Percentiles rank a stretch among this genome's conserved stretches.
phyloP scores from a whole-genome alignment of 495 filamentous ascomycete species.

The Tuber calosporum region DNA sequence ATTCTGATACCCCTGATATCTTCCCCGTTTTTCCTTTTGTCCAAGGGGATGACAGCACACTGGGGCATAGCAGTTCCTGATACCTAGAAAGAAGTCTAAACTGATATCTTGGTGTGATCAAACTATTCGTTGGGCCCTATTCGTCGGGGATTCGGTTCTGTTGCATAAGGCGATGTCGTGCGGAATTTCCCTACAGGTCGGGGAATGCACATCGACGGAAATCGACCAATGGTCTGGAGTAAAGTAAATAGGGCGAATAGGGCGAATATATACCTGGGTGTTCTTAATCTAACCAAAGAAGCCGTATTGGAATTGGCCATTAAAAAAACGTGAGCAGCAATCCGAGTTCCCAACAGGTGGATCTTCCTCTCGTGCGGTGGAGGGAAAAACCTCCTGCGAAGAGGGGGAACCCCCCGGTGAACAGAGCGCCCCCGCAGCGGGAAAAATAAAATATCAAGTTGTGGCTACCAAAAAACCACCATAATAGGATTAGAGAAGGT shows the following conservation, averaged over 20 bases:
- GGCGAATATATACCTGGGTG: constrained; percentile 1
- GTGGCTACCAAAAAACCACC: background rate
- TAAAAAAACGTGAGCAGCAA: background rate
- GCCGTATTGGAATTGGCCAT: background rate
- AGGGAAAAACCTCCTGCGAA: background rate
- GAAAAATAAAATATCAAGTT: background rate
- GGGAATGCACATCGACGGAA: background rate
- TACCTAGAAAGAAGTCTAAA: background rate
- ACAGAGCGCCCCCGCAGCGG: background rate
- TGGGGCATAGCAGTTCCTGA: background rate
- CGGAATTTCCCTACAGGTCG: background rate
- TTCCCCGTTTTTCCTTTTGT: background rate
- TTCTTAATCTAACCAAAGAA: background rate
- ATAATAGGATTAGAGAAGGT: background rate
- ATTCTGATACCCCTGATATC: background rate
- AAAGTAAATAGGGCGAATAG: background rate
- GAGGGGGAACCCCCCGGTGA: background rate
- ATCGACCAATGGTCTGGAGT: constrained; percentile 4
- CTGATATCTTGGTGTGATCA: background rate
- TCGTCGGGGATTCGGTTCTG: background rate
- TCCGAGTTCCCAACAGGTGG: background rate
- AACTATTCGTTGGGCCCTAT: background rate
- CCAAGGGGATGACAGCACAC: background rate
- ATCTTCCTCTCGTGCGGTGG: background rate
- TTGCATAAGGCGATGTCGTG: background rate